These are phyloP conservation scores for Cladosporium sp. DNA, from an alignment of 2,329 filamentous ascomycete species.

Conservation along the genomic window DNA sequence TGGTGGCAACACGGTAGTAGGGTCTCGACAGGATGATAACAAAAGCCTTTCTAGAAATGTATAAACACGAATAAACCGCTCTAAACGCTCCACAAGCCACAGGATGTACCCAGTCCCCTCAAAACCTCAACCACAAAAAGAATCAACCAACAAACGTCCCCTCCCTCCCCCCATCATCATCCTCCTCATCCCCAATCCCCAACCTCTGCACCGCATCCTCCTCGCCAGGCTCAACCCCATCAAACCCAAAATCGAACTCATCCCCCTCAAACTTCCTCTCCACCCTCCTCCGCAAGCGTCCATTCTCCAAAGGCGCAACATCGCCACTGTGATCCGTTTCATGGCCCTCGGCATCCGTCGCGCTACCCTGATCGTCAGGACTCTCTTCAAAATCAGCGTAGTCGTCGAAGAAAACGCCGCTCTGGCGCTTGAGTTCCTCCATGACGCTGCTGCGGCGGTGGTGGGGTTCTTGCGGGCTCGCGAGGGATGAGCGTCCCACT, in stretches of 20 bases:
- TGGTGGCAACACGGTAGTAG: too few relatives aligned
- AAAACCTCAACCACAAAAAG: neutral
- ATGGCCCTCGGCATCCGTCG: constrained; percentile 11
- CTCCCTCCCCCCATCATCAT: neutral
- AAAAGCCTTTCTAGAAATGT: too few relatives aligned
- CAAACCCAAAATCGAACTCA: neutral
- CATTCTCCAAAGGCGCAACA: constrained; percentile 4
- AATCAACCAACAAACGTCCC: neutral
- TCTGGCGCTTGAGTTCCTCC: constrained; percentile 42
- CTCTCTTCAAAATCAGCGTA: constrained; percentile 26
- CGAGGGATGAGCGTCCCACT: neutral
- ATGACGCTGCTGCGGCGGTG: constrained; percentile 32
- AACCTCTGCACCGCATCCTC: neutral
- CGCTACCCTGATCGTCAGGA: constrained; percentile 18
- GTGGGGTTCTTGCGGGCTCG: neutral
- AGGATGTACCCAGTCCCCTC: too few relatives aligned
- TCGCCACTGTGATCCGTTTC: neutral
- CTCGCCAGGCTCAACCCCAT: neutral
- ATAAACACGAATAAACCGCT: neutral
- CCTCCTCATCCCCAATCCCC: constrained; percentile 1
- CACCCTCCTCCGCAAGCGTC: neutral
- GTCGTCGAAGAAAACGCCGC: constrained; percentile 45
- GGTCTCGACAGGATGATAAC: too few relatives aligned
- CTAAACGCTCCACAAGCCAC: neutral
- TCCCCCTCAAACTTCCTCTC: neutral